phyloP scores from a whole-genome alignment of 2,329 filamentous ascomycete species.

The Aspergillus brasiliensis region DNA sequence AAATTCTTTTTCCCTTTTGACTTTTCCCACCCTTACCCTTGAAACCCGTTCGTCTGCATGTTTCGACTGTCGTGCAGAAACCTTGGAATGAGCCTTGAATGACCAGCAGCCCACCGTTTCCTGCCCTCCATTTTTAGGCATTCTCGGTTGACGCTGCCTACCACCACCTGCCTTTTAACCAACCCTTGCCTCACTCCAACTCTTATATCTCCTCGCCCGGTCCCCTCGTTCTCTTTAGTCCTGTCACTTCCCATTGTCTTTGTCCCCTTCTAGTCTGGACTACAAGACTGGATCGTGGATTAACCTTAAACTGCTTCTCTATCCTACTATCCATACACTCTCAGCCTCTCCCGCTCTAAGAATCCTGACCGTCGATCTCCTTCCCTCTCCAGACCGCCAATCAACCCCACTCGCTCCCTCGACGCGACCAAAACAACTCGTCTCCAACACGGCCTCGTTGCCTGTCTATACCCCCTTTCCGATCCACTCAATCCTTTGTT shows the following conservation, averaged over 20 bases:
- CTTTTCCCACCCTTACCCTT: not conserved
- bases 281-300: not conserved
- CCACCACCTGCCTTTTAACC: constrained; percentile 8
- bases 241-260: not conserved
- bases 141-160: constrained; percentile 10
- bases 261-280: not conserved
- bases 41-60: constrained; percentile 12
- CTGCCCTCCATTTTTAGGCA: constrained; percentile 11
- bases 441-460: constrained; percentile 7
- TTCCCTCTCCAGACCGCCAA: constrained; percentile 21
- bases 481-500: not conserved
- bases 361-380: constrained; percentile 11
- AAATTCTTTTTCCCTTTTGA: not conserved
- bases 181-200: constrained; percentile 10
- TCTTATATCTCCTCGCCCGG: constrained; percentile 10
- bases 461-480: not conserved
- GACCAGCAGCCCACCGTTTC: not conserved
- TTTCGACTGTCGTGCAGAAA: constrained; percentile 13
- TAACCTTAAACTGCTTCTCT: not conserved
- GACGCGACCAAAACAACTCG: constrained; percentile 23
- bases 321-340: not conserved
- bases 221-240: constrained; percentile 7
- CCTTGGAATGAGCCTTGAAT: constrained; percentile 7
- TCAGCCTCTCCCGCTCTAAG: not conserved
- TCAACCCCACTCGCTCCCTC: constrained; percentile 32